These are phyloP conservation scores for Salix brachista DNA, from an alignment of 345 rosid species.

Conservation along the genomic window DNA sequence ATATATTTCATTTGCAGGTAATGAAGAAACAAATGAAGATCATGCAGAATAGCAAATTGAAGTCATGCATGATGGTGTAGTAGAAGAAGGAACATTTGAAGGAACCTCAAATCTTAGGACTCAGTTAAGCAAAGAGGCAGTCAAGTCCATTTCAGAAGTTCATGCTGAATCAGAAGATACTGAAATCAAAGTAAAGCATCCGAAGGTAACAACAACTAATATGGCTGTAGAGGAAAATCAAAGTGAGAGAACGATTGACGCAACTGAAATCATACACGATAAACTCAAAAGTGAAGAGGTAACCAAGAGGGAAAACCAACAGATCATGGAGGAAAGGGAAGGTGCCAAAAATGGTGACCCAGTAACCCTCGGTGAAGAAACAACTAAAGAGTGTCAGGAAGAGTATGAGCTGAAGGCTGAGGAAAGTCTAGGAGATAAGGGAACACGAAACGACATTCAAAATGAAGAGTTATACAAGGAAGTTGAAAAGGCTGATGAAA, in stretches of 20 bases:
- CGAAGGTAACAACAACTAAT: constrained; percentile 10
- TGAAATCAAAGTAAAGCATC: constrained; percentile 15
- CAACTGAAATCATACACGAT: constrained; percentile 13
- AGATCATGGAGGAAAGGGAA: constrained; percentile 36
- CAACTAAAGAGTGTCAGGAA: constrained; percentile 19
- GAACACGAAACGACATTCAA: constrained; percentile 8
- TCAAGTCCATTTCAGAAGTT: constrained; percentile 1
- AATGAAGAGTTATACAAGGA: constrained; percentile 24
- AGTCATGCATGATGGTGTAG: constrained; percentile 4
- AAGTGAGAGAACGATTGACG: constrained; percentile 13
- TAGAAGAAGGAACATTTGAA: background rate
- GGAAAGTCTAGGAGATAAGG: constrained; percentile 14
- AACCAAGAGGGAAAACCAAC: constrained; percentile 5
- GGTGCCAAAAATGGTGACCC: constrained; percentile 15
- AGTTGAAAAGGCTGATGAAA: no score
- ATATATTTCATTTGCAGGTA: no score
- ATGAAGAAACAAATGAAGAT: no score
- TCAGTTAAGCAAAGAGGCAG: constrained; percentile 18
- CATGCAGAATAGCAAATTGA: background rate
- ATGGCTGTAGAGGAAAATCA: constrained; percentile 14
- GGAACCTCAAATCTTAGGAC: background rate
- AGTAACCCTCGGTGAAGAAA: constrained; percentile 20
- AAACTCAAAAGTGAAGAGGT: constrained; percentile 27
- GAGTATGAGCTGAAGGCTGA: constrained; percentile 22
- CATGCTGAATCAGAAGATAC: constrained; percentile 17